Conservation (phyloP, 1,284 basidiomycete species). For the Boletus smithii region DNA sequence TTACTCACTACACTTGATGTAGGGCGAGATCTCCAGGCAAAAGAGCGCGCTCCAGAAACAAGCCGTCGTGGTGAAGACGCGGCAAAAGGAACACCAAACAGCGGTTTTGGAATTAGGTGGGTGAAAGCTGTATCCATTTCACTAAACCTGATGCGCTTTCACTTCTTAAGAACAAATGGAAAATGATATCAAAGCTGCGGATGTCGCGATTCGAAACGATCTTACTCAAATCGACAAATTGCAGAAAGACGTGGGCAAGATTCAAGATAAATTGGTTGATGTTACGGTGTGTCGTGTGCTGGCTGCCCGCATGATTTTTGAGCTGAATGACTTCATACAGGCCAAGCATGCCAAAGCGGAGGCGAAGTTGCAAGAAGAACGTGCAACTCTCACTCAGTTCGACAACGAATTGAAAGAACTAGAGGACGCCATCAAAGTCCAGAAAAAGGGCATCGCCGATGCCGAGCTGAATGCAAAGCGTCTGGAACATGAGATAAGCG, state of each 20-base stretch:
- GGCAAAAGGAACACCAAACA: constrained; percentile 88
- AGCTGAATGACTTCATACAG: constrained; percentile 36
- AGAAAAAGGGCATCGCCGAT: constrained; percentile 74
- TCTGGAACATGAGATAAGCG: constrained; percentile 51
- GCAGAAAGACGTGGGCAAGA: constrained; percentile 60
- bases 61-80: constrained; percentile 75
- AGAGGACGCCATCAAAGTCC: constrained; percentile 76
- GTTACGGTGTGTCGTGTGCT: constrained; percentile 44
- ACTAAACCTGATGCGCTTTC: background rate
- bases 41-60: constrained; percentile 83
- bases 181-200: constrained; percentile 67
- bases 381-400: constrained; percentile 82
- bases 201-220: constrained; percentile 60
- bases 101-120: constrained; percentile 82
- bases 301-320: background rate
- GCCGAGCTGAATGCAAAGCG: constrained; percentile 67
- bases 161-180: constrained; percentile 71
- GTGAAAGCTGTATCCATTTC: constrained; percentile 20
- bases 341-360: constrained; percentile 62
- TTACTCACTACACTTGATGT: constrained; percentile 10
- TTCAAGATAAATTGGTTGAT: constrained; percentile 51
- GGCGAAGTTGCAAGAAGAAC: constrained; percentile 74
- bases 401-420: constrained; percentile 86
- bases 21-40: constrained; percentile 75
- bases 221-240: constrained; percentile 56